Conservation (phyloP, 2,329 filamentous ascomycete species). For the Cordyceps cateniannulata region DNA sequence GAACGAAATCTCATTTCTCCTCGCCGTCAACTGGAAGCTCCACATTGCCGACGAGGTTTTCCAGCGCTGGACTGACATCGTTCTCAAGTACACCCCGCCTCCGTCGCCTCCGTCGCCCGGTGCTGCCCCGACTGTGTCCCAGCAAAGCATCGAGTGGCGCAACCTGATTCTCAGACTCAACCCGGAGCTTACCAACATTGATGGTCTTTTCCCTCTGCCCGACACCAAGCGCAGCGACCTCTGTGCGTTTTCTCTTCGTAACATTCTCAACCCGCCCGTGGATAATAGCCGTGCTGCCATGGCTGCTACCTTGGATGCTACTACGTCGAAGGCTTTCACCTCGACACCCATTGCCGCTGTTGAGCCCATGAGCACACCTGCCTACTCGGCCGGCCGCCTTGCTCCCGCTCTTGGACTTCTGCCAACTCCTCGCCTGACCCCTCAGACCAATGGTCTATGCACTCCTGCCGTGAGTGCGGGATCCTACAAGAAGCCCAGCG, state of each 20-base stretch:
- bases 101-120: slow-evolving; percentile 51
- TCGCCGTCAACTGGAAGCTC: slow-evolving; percentile 87
- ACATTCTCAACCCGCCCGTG: slow-evolving; percentile 37
- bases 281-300: slow-evolving; percentile 30
- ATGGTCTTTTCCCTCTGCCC: slow-evolving; percentile 39
- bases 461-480: slow-evolving; percentile 55
- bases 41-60: slow-evolving; percentile 88
- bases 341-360: slow-evolving; percentile 37
- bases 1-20: slow-evolving; percentile 88
- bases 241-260: slow-evolving; percentile 33
- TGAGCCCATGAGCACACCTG: slow-evolving; percentile 39
- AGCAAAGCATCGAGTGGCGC: slow-evolving; percentile 51
- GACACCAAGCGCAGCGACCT: slow-evolving; percentile 27
- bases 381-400: slow-evolving; percentile 39
- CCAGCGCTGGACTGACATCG: slow-evolving; percentile 88
- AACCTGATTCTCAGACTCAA: slow-evolving; percentile 50
- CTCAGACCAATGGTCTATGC: slow-evolving; percentile 48
- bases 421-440: slow-evolving; percentile 53
- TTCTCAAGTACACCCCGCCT: slow-evolving; percentile 78
- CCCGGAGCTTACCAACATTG: slow-evolving; percentile 52
- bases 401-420: slow-evolving; percentile 49
- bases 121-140: slow-evolving; percentile 35
- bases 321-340: slow-evolving; percentile 34
- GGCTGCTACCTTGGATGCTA: slow-evolving; percentile 26
- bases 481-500: slow-evolving; percentile 43